These are phyloP conservation scores for Oryza meyeriana DNA, from an alignment of 176 grass and related monocot genomes.

Conservation along the genomic window DNA sequence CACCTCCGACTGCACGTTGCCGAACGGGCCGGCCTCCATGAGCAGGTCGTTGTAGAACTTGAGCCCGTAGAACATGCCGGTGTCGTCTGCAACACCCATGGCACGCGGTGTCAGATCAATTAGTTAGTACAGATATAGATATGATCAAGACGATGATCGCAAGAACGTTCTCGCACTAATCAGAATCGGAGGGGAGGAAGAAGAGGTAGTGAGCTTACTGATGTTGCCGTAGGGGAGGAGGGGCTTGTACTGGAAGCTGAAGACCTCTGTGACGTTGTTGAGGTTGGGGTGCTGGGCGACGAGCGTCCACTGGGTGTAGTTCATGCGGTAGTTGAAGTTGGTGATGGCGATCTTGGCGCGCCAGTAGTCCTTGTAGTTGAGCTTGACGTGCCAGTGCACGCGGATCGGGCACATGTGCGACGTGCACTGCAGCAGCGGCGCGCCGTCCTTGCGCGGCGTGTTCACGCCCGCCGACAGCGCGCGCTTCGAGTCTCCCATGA, in stretches of 20 bases:
- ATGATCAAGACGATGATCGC: no score
- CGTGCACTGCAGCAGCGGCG: slow-evolving; percentile 75
- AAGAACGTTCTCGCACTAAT: no score
- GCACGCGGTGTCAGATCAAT: neutral
- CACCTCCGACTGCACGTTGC: slow-evolving; percentile 87
- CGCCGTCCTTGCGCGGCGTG: slow-evolving; percentile 74
- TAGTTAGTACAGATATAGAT: neutral
- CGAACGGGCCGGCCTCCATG: slow-evolving; percentile 79
- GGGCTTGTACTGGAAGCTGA: slow-evolving; percentile 89
- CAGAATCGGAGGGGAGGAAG: no score
- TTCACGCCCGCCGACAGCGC: slow-evolving; percentile 54
- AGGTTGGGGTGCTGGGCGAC: slow-evolving; percentile 86
- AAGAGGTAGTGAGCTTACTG: slow-evolving; percentile 34
- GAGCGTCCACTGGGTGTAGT: slow-evolving; percentile 95
- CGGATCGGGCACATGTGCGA: slow-evolving; percentile 84
- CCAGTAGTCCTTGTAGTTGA: slow-evolving; percentile 99
- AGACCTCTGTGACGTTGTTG: slow-evolving; percentile 80
- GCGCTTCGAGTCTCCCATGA: slow-evolving; percentile 60
- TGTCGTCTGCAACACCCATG: slow-evolving; percentile 46
- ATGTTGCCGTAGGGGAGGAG: slow-evolving; percentile 60
- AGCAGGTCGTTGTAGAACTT: slow-evolving; percentile 92
- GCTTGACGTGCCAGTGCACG: slow-evolving; percentile 93
- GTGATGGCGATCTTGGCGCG: slow-evolving; percentile 83
- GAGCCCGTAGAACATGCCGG: slow-evolving; percentile 87
- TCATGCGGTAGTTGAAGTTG: slow-evolving; percentile 89